A percentile compares a stretch with the other conserved stretches of the same genome.
Evolutionary conservation across 139 green algal species (phyloP).

Genomic region (Haematococcus lacustris): DNA sequence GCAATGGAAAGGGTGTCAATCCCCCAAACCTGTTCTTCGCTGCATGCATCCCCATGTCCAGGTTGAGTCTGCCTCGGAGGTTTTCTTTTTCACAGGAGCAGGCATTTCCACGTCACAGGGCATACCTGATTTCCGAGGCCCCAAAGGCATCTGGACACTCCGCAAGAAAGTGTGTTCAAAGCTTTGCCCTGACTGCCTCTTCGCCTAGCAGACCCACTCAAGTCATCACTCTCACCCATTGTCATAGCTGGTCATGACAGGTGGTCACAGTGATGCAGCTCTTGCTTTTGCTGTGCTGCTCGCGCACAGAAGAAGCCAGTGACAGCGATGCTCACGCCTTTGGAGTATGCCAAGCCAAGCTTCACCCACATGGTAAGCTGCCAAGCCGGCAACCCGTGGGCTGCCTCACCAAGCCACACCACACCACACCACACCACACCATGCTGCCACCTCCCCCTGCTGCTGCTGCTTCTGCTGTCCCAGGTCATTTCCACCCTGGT

Average conservation of each 20-base stretch:
- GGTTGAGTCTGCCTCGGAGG: no score
- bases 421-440: no score
- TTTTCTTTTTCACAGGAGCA: constrained; percentile 87
- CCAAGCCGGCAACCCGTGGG: neutral
- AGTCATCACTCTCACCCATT: no score
- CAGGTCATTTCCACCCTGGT: constrained; percentile 28
- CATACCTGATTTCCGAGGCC: constrained; percentile 90
- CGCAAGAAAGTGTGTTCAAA: no score
- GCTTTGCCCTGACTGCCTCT: no score
- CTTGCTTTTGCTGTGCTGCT: no score
- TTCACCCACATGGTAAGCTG: constrained; percentile 64
- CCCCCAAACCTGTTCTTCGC: no score
- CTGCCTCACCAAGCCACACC: neutral
- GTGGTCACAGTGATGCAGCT: no score
- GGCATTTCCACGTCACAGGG: constrained; percentile 86
- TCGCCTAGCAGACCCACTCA: no score
- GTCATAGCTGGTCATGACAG: no score
- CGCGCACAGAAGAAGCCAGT: constrained; percentile 42
- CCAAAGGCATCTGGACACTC: constrained; percentile 90
- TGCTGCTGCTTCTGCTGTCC: neutral
- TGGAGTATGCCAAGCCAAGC: constrained; percentile 69
- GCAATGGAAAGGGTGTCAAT: no score
- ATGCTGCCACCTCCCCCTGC: neutral
- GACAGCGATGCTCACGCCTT: constrained; percentile 51
- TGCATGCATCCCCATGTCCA: no score